Base-by-base conservation (phyloP, 2,329 filamentous ascomycete species). In the Hymenoscyphus fraxineus region DNA sequence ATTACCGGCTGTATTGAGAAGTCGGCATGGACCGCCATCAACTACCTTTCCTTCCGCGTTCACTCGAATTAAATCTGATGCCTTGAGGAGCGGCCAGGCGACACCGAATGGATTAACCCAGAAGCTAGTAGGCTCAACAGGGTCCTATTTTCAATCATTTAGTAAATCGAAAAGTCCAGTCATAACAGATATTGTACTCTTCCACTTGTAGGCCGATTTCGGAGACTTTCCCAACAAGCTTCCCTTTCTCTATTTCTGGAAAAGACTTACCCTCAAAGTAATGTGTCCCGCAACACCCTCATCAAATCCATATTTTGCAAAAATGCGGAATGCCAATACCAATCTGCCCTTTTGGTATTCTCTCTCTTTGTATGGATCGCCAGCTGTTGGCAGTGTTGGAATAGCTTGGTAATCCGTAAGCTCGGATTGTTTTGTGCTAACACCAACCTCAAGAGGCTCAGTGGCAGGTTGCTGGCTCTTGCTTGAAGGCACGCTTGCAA, bases 41-140 rank as follows among this genome's bases (percentile, higher is more conserved):
- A 91, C 82, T 31, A 90, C 81, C 31, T 84, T 77, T 1, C 88
- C 88, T 0, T 81, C 74, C 60, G 85, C 80, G 69, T 88, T 80
- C 1, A 91, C 87, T 16, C 83, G 84, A 62, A 91, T 89, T n/a
- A 91, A 80, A 68, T 91, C 87, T 0, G 85, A 87, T 0, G 82
- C 80, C 64, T 85, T 88, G 55, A 90, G 83, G 1, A 74, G 64
- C 9, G 73, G 73, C 73, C 73, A 76, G 1, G 73, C 72, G 19
- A 76, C 72, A 16, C 73, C 74, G 61, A 76, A 75, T 15, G 74
- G 74, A 41, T 76, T 76, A 3, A 76, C 73, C 74, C 74, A 76
- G 27, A 76, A 76, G 41, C 67, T 69, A 6, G 69, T 70, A 19
- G 74, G 72, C n/a, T 75, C 72, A 32, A 76, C 73, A 1, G 74